These are phyloP conservation scores for Eucalyptus marginata DNA, from an alignment of 345 rosid species.

Conservation along the genomic window DNA sequence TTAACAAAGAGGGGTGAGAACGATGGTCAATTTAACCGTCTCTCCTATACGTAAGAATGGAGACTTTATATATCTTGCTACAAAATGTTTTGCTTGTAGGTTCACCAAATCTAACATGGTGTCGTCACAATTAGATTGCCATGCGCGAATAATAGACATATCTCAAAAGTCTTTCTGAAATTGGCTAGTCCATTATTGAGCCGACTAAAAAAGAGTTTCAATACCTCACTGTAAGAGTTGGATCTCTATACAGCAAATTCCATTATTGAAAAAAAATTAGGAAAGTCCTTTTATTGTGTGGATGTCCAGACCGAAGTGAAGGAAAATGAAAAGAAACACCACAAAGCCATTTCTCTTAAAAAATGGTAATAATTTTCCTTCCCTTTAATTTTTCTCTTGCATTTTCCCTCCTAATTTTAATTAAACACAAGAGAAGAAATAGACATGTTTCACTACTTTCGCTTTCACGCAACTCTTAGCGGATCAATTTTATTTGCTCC, in stretches of 20 bases:
- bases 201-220: not conserved
- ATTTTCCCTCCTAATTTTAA: not conserved
- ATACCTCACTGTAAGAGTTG: not conserved
- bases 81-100: too few species aligned
- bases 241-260: not conserved
- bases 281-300: not conserved
- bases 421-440: not conserved
- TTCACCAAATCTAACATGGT: not conserved
- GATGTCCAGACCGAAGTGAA: not conserved
- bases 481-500: not conserved
- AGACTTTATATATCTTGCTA: too few species aligned
- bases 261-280: not conserved
- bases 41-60: too few species aligned
- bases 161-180: not conserved
- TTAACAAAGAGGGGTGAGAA: not conserved
- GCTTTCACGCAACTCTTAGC: not conserved
- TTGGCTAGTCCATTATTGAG: fast-evolving
- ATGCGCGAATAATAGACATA: too few species aligned
- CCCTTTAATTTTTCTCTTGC: not conserved
- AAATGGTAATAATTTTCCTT: not conserved
- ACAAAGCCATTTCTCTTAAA: not conserved
- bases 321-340: not conserved
- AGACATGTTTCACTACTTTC: not conserved
- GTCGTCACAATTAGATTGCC: too few species aligned
- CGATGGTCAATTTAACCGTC: not conserved